Evolutionary conservation across 2,329 filamentous ascomycete genomes (phyloP), one percentile per base, ranked within the genome.

Genomic region (Epichloe scottii): DNA sequence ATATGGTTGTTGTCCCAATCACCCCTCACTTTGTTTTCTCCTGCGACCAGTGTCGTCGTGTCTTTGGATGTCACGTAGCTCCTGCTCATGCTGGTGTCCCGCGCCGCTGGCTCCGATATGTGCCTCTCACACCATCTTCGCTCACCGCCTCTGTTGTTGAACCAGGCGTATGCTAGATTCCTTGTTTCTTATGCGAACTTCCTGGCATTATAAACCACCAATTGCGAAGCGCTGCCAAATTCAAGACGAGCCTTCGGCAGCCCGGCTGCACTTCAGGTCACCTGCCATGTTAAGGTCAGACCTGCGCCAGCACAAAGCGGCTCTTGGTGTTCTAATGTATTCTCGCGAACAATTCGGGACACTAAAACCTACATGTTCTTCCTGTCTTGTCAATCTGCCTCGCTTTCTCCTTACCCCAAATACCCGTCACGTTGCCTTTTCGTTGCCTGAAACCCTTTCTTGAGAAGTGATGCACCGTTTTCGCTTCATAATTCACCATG

Each of bases 101-200:
- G 46, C 51, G 38, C 34, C 30, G 51, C 46, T 42, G 38, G 35
- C 52, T 41, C 49, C 42, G 38, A 39, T 38, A 48, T 52, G 52
- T 47, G 46, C n/a, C 46, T 35, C 50, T 17, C 50, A 48, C 53
- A 54, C 53, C 53, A 38, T 52, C 50, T 52, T 49, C 23, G 21
- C 44, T 52, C 53, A 54, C 50, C 53, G 50, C 50, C 50, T 51
- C 53, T 46, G 46, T 41, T 44, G 41, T 45, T 44, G 43, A 33
- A 46, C 44, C 33, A 26, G 23, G 35, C 38, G 45, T 35, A 47
- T 23, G 48, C 48, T 43, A 10, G 21, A 21, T 52, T 42, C 35
- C 46, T 39, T 50, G 48, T 50, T 47, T 46, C 44, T 48, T 42
- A 41, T 48, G 51, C 45, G 38, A 47, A 48, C 19, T 35, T 39